Conservation (phyloP, 441 rosid species). For the Theobroma grandiflorum region DNA sequence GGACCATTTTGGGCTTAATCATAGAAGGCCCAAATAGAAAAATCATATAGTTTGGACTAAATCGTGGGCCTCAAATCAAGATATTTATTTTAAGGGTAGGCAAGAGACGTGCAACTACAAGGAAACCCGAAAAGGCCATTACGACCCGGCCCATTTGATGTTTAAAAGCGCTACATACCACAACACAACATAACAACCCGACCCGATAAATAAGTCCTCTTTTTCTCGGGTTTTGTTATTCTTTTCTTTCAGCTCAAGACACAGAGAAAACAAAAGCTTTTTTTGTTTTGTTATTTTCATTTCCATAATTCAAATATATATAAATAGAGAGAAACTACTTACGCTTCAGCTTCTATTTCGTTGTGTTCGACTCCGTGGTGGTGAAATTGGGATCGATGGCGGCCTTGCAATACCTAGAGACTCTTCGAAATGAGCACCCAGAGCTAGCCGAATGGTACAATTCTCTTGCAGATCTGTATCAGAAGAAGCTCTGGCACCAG, state of each 20-base stretch:
- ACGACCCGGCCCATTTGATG: background rate
- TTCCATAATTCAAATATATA: conserved; percentile 4
- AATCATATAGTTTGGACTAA: background rate
- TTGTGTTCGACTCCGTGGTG: conserved; percentile 21
- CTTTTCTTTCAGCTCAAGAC: conserved; percentile 63
- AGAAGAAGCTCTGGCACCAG: conserved; percentile 98
- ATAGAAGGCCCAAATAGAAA: background rate
- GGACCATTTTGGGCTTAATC: too few relatives aligned
- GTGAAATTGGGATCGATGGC: conserved; percentile 56
- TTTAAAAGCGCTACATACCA: background rate
- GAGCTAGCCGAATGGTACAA: conserved; percentile 87
- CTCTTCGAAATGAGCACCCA: conserved; percentile 65
- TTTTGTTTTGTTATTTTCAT: conserved; percentile 5
- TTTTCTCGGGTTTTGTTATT: conserved; percentile 12
- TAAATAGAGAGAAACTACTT: background rate
- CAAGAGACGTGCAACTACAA: background rate
- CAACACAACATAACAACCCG: background rate
- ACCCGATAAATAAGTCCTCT: background rate
- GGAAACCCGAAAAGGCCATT: background rate
- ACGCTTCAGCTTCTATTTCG: conserved; percentile 22
- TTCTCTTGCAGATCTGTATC: conserved; percentile 87
- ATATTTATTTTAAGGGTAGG: background rate
- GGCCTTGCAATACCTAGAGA: conserved; percentile 83
- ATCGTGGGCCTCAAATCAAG: background rate
- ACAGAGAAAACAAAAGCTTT: conserved; percentile 22